phyloP scores from a whole-genome alignment of 352 stramenopile genomes.

The Globisporangium abappressorium region DNA sequence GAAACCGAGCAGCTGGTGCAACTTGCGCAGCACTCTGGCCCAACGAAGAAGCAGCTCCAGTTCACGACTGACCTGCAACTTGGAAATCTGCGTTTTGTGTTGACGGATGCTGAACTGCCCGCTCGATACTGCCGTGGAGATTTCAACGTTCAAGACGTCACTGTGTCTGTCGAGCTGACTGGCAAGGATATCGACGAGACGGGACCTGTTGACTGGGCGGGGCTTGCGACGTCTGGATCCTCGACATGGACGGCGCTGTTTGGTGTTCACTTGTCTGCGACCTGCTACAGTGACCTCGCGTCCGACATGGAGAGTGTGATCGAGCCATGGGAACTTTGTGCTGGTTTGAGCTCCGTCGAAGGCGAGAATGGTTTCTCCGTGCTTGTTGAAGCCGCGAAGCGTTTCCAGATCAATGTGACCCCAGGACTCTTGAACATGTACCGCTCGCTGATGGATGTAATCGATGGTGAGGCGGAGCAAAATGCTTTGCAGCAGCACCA shows the following conservation, averaged over 20 bases:
- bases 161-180: constrained; percentile 49
- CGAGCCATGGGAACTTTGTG: constrained; percentile 65
- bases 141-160: constrained; percentile 64
- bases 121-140: constrained; percentile 51
- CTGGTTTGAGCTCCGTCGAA: constrained; percentile 45
- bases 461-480: constrained; percentile 60
- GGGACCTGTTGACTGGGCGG: constrained; percentile 46
- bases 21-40: constrained; percentile 30
- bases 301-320: constrained; percentile 73
- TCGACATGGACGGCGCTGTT: constrained; percentile 63
- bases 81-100: constrained; percentile 56
- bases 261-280: constrained; percentile 62
- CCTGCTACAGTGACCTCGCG: constrained; percentile 67
- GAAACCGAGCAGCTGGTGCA: constrained; percentile 60
- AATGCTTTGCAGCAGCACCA: constrained; percentile 65
- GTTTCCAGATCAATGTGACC: constrained; percentile 77
- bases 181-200: constrained; percentile 55
- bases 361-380: constrained; percentile 64
- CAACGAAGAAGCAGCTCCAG: constrained; percentile 53
- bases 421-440: constrained; percentile 74
- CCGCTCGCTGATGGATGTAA: constrained; percentile 69
- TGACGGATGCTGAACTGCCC: constrained; percentile 58
- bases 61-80: constrained; percentile 63
- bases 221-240: constrained; percentile 47
- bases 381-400: constrained; percentile 59